Base-by-base conservation (phyloP, 2,329 filamentous ascomycete species). In the Penicillium sp. region DNA sequence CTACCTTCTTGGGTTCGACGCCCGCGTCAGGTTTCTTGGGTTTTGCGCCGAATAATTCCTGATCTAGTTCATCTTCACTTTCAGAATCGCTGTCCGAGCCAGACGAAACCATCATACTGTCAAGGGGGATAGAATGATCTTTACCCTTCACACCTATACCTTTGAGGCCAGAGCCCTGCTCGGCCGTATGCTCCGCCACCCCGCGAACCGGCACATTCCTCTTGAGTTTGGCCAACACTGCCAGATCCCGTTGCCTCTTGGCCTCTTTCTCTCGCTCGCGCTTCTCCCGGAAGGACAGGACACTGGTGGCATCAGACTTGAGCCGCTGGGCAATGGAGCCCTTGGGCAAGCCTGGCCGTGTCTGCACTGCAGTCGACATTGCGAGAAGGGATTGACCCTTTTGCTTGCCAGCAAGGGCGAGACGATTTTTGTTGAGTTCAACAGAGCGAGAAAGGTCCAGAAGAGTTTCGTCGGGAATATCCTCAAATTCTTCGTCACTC, bases 101-200 rank as follows among this genome's bases (percentile, higher is more conserved):
- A 34, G 86, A 88, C 5, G 86, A 88, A 43, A 97, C 91, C 92
- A 98, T 96, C 75, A 98, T 92, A 64, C 94, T 92, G 63, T 90
- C 90, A 63, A 84, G 84, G 1, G 86, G 84, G 3, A 86, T 83
- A 68, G 85, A 84, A 70, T 94, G 90, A 56, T 95, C 92, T 76
- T 94, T 95, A 60, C 91, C 91, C 57, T 85, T 81, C 1, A 92
- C 81, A 38, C 90, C 86, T 52, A 96, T 83, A 28, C 88, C 88
- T 63, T 86, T 84, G 10, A 95, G 78, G 20, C 90, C 92, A 59
- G 91, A 95, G 2, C 91, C 91, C 72, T 92, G 91, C 59, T 91
- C 89, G 8, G 84, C 79, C n/a, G 88, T 88, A 35, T 84, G 82
- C 49, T 80, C 75, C 25, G 78, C 72, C 66, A 83, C 78, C 59